Conservation (phyloP, 768 basidiomycete genomes). For the Russula sp. region DNA sequence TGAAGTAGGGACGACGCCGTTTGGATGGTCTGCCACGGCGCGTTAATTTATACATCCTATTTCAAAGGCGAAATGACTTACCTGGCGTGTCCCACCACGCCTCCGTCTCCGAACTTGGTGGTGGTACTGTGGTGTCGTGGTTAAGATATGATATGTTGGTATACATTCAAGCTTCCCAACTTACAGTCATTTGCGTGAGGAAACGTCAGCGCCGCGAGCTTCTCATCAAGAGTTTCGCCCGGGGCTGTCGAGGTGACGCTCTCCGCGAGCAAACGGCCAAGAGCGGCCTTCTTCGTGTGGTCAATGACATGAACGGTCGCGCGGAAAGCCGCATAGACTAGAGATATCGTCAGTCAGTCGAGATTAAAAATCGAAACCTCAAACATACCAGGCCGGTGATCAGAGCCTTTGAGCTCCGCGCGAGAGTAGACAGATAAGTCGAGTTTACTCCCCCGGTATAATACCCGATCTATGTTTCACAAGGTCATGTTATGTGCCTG, state of each 20-base stretch:
- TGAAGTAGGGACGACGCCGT: conserved; percentile 46
- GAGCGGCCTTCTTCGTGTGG: conserved; percentile 57
- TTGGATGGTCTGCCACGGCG: conserved; percentile 45
- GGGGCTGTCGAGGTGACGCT: conserved; percentile 55
- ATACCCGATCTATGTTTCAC: conserved; percentile 69
- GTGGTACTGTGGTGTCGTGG: conserved; percentile 54
- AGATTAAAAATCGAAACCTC: not conserved
- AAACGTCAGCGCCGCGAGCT: conserved; percentile 53
- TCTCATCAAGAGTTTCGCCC: conserved; percentile 66
- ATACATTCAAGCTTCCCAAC: conserved; percentile 25
- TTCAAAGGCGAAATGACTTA: conserved; percentile 27
- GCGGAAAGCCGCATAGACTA: conserved; percentile 82
- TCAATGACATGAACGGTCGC: conserved; percentile 78
- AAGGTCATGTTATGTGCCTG: conserved; percentile 17
- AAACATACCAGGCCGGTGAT: conserved; percentile 84
- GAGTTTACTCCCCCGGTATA: conserved; percentile 70
- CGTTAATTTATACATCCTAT: not conserved
- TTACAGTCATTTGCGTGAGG: conserved; percentile 41
- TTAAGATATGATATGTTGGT: not conserved
- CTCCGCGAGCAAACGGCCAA: conserved; percentile 65
- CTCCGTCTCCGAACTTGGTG: conserved; percentile 69
- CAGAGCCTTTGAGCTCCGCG: conserved; percentile 84
- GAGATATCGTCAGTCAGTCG: not conserved
- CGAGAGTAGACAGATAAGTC: conserved; percentile 76
- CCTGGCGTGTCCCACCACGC: conserved; percentile 80